A percentile compares a stretch with the other conserved stretches of the same genome.
Evolutionary conservation across 2,329 filamentous ascomycete species (phyloP).

Genomic region (Sarocladium brachiariae): DNA sequence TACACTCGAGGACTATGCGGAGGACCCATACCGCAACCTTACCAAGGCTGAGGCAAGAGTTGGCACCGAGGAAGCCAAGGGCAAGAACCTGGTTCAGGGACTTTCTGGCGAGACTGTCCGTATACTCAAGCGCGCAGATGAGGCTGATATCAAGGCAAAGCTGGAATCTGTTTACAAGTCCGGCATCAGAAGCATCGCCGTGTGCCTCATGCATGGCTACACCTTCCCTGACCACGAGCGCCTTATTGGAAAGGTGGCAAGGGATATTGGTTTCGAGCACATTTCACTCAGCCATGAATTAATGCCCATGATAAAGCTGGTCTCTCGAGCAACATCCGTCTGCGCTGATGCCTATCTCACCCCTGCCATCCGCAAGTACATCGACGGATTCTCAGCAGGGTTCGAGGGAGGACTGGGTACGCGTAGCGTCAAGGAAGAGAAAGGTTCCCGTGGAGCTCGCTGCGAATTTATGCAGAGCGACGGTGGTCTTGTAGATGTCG

Average conservation of each 20-base stretch:
- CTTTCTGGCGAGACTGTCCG: constrained; percentile 64
- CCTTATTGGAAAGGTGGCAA: constrained; percentile 66
- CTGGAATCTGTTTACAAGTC: constrained; percentile 56
- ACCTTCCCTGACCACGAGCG: constrained; percentile 85
- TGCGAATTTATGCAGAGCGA: constrained; percentile 97
- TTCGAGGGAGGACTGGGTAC: constrained; percentile 77
- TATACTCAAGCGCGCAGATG: constrained; percentile 54
- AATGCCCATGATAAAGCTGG: constrained; percentile 39
- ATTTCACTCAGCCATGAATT: constrained; percentile 51
- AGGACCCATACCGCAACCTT: constrained; percentile 63
- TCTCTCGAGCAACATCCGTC: constrained; percentile 35
- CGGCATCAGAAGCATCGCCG: constrained; percentile 74
- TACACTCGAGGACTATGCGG: constrained; percentile 85
- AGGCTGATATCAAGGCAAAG: constrained; percentile 47
- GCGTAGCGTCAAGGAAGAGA: constrained; percentile 61
- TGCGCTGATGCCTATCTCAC: constrained; percentile 39
- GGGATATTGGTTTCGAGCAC: constrained; percentile 67
- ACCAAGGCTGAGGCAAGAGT: constrained; percentile 45
- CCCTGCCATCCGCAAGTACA: constrained; percentile 34
- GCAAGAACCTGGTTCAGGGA: constrained; percentile 58
- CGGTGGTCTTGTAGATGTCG: constrained; percentile 65
- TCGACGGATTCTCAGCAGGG: constrained; percentile 70
- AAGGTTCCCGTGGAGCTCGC: constrained; percentile 61
- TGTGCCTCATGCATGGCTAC: constrained; percentile 88
- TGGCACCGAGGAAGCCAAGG: constrained; percentile 36